Conservation (phyloP, 768 basidiomycete genomes). For the Neoboletus subvelutipes region DNA sequence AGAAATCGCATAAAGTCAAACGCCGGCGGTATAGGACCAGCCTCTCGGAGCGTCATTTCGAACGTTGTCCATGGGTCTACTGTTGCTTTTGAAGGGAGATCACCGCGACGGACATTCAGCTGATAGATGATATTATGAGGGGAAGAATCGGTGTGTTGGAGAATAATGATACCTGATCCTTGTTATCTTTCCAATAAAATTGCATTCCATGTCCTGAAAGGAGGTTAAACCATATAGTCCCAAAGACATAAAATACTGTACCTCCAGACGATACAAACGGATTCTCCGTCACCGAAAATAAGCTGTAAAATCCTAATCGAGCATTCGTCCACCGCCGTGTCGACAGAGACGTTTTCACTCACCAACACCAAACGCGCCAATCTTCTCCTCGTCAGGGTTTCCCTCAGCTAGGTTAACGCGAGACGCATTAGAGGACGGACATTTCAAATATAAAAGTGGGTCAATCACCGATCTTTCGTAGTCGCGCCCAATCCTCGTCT, state of each 20-base stretch:
- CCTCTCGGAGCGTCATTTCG: slow-evolving; percentile 83
- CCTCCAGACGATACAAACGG: slow-evolving; percentile 82
- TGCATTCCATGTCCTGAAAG: slow-evolving; percentile 82
- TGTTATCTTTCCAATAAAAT: slow-evolving; percentile 94
- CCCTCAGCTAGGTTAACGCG: slow-evolving; percentile 16
- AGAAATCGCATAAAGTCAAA: slow-evolving; percentile 91
- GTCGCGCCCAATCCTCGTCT: slow-evolving; percentile 11
- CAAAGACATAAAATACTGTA: slow-evolving; percentile 33
- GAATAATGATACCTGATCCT: slow-evolving; percentile 62
- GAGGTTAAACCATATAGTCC: background rate
- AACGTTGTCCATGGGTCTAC: slow-evolving; percentile 77
- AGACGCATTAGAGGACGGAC: background rate
- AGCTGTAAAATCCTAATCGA: slow-evolving; percentile 64
- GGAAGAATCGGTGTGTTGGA: background rate
- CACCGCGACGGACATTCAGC: slow-evolving; percentile 82
- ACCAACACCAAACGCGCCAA: slow-evolving; percentile 29
- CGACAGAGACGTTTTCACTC: background rate
- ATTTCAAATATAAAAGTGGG: background rate
- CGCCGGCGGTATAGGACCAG: slow-evolving; percentile 71
- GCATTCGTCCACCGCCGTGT: background rate
- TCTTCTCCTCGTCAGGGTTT: slow-evolving; percentile 27
- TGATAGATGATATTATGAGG: slow-evolving; percentile 28
- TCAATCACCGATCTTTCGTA: slow-evolving; percentile 18
- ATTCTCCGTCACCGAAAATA: slow-evolving; percentile 82
- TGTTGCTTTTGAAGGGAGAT: slow-evolving; percentile 43